phyloP scores from a whole-genome alignment of 2,329 filamentous ascomycete species.

The Beauveria sp. region DNA sequence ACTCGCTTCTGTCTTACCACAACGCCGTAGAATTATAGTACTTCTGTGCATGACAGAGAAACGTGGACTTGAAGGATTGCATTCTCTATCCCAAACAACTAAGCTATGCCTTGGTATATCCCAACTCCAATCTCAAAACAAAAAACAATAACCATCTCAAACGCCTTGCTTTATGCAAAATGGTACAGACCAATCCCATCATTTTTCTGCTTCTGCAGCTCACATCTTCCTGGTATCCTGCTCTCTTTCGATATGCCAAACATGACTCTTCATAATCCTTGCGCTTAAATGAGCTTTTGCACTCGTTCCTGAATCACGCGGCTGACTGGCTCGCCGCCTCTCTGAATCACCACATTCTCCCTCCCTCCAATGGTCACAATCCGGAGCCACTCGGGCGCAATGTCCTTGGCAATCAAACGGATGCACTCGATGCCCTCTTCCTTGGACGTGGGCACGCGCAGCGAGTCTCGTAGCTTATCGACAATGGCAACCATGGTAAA shows the following conservation, averaged over 20 bases:
- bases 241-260: not conserved
- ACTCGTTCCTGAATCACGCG: slow-evolving; percentile 30
- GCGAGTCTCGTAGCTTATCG: slow-evolving; percentile 60
- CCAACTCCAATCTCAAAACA: not conserved
- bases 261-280: not conserved
- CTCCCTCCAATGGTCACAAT: slow-evolving; percentile 43
- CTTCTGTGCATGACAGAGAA: not conserved
- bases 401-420: slow-evolving; percentile 43
- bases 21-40: too few relatives aligned
- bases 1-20: not conserved
- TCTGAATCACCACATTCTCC: slow-evolving; percentile 51
- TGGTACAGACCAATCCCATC: not conserved
- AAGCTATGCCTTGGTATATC: not conserved
- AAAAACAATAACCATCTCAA: not conserved
- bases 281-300: slow-evolving; percentile 23
- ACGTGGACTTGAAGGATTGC: not conserved
- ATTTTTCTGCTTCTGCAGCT: not conserved
- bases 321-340: slow-evolving; percentile 32
- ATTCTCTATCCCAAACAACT: not conserved
- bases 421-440: slow-evolving; percentile 46
- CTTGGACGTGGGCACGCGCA: slow-evolving; percentile 45
- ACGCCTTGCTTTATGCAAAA: slow-evolving; percentile 8
- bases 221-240: not conserved
- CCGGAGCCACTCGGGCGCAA: slow-evolving; percentile 49
- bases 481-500: slow-evolving; percentile 58